These are phyloP conservation scores for Didymella segeticola DNA, from an alignment of 2,329 filamentous ascomycete species.

Conservation along the genomic window DNA sequence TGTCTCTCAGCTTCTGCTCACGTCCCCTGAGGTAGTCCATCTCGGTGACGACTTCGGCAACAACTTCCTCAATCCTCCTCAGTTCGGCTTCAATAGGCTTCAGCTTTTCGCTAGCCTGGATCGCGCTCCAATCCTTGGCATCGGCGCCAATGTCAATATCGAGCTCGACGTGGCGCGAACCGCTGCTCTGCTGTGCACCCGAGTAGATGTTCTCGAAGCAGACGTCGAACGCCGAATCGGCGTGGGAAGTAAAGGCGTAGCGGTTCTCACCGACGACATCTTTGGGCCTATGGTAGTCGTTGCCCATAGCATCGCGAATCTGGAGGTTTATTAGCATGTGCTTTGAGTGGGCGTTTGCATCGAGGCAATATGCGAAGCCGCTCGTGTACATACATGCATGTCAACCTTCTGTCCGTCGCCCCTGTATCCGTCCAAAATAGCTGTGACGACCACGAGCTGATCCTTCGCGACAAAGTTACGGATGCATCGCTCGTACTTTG, in stretches of 20 bases:
- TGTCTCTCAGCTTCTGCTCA: constrained; percentile 96
- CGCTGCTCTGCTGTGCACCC: constrained; percentile 46
- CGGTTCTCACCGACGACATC: constrained; percentile 91
- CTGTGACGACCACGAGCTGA: constrained; percentile 93
- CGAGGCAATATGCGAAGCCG: not conserved
- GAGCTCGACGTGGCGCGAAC: constrained; percentile 79
- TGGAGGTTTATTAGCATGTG: constrained; percentile 49
- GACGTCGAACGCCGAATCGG: constrained; percentile 91
- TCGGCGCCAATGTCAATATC: constrained; percentile 97
- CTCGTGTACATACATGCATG: constrained; percentile 78
- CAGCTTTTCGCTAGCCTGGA: constrained; percentile 95
- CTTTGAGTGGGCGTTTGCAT: not conserved
- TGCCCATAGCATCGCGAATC: constrained; percentile 95
- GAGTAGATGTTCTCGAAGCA: constrained; percentile 89
- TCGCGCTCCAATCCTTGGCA: constrained; percentile 96
- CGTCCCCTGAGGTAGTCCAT: constrained; percentile 93
- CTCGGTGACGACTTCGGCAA: constrained; percentile 85
- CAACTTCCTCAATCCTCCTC: constrained; percentile 88
- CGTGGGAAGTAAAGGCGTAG: constrained; percentile 91
- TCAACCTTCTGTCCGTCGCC: constrained; percentile 94
- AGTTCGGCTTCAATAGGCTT: constrained; percentile 96
- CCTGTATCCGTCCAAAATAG: constrained; percentile 81
- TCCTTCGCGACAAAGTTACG: constrained; percentile 94
- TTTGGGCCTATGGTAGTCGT: constrained; percentile 91
- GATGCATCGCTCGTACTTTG: constrained; percentile 83